A percentile compares a stretch with the other conserved stretches of the same genome.
Evolutionary conservation across 2,329 filamentous ascomycete genomes (phyloP).

Genomic region (Alternaria gansuensis): DNA sequence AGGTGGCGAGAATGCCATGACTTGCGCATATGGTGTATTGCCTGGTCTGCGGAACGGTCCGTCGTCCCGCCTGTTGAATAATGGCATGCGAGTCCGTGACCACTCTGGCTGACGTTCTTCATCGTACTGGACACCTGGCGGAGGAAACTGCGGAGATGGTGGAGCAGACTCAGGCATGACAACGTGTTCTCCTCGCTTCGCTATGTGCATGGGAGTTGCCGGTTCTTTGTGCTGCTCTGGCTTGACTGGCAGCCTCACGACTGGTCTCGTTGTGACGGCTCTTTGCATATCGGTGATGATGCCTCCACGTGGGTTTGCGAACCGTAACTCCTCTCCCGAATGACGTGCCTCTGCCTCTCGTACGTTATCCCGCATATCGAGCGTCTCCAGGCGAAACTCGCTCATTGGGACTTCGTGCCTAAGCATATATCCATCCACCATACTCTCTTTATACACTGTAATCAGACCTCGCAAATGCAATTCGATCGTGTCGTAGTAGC

Average conservation of each 20-base stretch:
- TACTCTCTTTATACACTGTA: not conserved
- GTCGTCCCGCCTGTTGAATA: slow-evolving; percentile 3
- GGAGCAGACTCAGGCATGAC: not conserved
- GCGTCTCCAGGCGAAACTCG: slow-evolving; percentile 4
- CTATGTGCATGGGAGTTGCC: not conserved
- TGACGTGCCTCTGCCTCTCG: not conserved
- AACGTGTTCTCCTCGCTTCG: not conserved
- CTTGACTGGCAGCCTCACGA: not conserved
- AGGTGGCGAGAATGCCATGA: not conserved
- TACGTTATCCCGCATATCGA: not conserved
- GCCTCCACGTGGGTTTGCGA: not conserved
- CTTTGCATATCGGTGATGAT: not conserved
- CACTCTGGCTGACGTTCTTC: slow-evolving; percentile 11
- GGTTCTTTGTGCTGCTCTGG: not conserved
- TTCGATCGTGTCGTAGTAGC: slow-evolving; percentile 7
- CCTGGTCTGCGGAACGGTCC: slow-evolving; percentile 9
- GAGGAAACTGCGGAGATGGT: not conserved
- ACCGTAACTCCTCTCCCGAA: not conserved
- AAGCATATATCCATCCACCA: not conserved
- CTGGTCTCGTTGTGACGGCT: not conserved
- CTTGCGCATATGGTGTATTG: slow-evolving; percentile 3
- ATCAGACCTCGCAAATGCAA: not conserved
- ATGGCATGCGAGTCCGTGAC: slow-evolving; percentile 9
- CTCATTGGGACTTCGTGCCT: not conserved
- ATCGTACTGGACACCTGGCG: not conserved